Conservation (phyloP, 306 rosid species). For the Cicer arietinum region DNA sequence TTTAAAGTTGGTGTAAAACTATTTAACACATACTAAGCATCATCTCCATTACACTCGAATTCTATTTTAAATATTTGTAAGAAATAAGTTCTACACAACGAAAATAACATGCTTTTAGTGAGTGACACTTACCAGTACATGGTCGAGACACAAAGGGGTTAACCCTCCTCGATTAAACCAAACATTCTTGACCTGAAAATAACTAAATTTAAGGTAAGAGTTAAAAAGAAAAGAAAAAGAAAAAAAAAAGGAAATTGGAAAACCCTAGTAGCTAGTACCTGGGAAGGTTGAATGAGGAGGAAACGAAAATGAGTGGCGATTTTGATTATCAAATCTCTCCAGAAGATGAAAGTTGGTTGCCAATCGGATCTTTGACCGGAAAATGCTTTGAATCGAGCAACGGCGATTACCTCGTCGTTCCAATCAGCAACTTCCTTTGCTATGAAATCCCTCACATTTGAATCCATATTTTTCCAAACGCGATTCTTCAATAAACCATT, state of each 20-base stretch:
- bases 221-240: not conserved
- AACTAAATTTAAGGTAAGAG: not conserved
- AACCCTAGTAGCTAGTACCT: slow-evolving; percentile 43
- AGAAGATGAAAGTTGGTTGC: slow-evolving; percentile 70
- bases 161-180: slow-evolving; percentile 91
- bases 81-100: not conserved
- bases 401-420: slow-evolving; percentile 65
- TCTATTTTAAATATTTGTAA: not conserved
- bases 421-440: slow-evolving; percentile 65
- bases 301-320: slow-evolving; percentile 61
- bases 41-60: too few relatives aligned
- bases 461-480: slow-evolving; percentile 48
- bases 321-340: slow-evolving; percentile 70
- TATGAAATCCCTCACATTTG: slow-evolving; percentile 57
- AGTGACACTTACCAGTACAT: slow-evolving; percentile 67
- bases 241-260: not conserved
- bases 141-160: slow-evolving; percentile 76
- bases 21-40: too few relatives aligned
- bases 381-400: slow-evolving; percentile 85
- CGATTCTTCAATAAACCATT: not conserved
- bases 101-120: not conserved
- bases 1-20: too few relatives aligned
- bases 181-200: slow-evolving; percentile 52
- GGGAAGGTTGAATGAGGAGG: slow-evolving; percentile 60
- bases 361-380: slow-evolving; percentile 90